Percentiles rank a stretch among this genome's conserved stretches.
Evolutionary conservation across 225 moss, liverwort and hornwort genomes (phyloP).

Genomic region (Thuidium tamariscinum): DNA sequence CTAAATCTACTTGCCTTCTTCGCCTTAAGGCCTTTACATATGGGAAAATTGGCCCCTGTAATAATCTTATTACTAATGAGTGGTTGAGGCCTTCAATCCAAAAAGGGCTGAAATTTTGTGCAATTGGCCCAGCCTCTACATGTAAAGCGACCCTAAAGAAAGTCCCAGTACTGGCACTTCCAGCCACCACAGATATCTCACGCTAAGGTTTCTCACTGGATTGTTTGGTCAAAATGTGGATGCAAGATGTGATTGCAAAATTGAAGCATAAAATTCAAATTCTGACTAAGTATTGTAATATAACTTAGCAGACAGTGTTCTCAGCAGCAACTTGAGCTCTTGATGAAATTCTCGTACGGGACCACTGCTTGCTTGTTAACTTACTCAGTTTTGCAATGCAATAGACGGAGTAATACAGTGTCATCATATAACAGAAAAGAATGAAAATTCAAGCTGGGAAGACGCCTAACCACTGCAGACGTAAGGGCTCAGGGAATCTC

Average conservation of each 20-base stretch:
- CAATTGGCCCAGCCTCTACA: too few species aligned
- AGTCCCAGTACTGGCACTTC: not conserved
- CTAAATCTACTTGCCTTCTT: too few species aligned
- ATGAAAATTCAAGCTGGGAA: not conserved
- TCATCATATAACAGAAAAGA: not conserved
- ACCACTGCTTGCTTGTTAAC: not conserved
- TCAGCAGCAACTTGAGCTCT: not conserved
- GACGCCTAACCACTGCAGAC: not conserved
- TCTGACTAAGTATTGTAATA: too few species aligned
- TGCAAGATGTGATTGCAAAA: not conserved
- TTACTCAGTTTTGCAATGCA: not conserved
- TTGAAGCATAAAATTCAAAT: not conserved
- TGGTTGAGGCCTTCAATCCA: too few species aligned
- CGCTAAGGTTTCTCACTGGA: not conserved
- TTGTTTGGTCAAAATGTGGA: not conserved
- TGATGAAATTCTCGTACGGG: not conserved
- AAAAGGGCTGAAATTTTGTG: too few species aligned
- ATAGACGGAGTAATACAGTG: too few species aligned
- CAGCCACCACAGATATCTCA: not conserved
- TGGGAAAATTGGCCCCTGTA: too few species aligned
- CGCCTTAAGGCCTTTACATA: too few species aligned
- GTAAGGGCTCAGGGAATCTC: not conserved
- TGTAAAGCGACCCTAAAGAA: too few species aligned
- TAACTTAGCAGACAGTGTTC: not conserved
- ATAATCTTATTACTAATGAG: too few species aligned